Conservation (phyloP, 192 early-diverging fungal species). For the Coemansia sp. region DNA sequence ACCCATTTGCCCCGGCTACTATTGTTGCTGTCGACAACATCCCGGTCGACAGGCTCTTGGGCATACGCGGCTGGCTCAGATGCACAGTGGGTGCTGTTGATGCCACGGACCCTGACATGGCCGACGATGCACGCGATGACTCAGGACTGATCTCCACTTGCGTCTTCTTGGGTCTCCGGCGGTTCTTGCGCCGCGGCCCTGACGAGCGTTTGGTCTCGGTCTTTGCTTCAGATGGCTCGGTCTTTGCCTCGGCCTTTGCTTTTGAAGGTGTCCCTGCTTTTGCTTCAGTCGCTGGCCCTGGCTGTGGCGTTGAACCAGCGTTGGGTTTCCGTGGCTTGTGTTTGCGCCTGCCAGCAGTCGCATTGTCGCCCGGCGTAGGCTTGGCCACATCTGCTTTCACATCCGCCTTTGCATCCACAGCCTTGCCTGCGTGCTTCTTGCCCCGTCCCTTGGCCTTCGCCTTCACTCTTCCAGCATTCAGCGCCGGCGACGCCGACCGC, state of each 20-base stretch:
- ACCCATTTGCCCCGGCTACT: slow-evolving; percentile 38
- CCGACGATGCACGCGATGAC: background rate
- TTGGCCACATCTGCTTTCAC: background rate
- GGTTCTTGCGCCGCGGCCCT: background rate
- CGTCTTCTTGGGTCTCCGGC: background rate
- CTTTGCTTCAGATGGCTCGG: background rate
- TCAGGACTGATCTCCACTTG: background rate
- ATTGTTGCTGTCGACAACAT: slow-evolving; percentile 28
- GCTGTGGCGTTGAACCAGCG: background rate
- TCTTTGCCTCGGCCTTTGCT: background rate
- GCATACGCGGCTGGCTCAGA: background rate
- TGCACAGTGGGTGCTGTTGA: too few relatives aligned
- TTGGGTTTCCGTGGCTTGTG: background rate
- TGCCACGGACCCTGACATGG: background rate
- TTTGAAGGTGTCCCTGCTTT: background rate
- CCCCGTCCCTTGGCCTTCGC: slow-evolving; percentile 1
- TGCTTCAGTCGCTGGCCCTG: background rate
- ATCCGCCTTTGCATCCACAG: background rate
- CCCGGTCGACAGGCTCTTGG: slow-evolving; percentile 7
- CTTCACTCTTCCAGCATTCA: background rate
- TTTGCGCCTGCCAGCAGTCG: background rate
- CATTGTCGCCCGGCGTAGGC: background rate
- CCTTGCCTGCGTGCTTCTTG: background rate
- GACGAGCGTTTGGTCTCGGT: background rate
- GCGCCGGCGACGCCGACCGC: slow-evolving; percentile 39